Percentiles rank a stretch among this genome's conserved stretches.
Conservation (phyloP, 192 early-diverging fungal species). For the Chytriomyces sp. region DNA sequence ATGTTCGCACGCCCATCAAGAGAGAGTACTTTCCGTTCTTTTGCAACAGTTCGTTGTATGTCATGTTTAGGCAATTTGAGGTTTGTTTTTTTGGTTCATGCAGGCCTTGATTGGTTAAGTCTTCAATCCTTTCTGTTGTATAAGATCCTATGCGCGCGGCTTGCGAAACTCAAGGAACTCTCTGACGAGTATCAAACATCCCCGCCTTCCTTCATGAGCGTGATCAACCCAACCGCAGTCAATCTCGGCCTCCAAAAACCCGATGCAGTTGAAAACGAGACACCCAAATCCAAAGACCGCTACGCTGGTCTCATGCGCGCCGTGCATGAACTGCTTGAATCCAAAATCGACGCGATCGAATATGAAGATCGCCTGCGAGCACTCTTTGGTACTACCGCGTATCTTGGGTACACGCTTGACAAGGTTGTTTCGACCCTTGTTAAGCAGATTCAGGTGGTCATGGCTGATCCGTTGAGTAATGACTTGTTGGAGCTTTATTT, state of each 20-base stretch:
- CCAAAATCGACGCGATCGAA: constrained; percentile 75
- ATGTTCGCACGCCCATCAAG: constrained; percentile 22
- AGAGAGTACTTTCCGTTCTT: constrained; percentile 73
- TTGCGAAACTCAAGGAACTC: constrained; percentile 78
- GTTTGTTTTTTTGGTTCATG: constrained; percentile 56
- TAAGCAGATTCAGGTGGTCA: constrained; percentile 76
- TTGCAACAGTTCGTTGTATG: constrained; percentile 84
- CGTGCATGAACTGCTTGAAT: constrained; percentile 77
- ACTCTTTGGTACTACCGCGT: constrained; percentile 89
- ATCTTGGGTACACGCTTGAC: constrained; percentile 87
- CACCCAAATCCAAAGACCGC: constrained; percentile 59
- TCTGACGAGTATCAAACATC: constrained; percentile 62
- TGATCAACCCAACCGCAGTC: constrained; percentile 63
- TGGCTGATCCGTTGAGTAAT: constrained; percentile 70
- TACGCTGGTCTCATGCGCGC: constrained; percentile 78
- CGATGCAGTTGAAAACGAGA: constrained; percentile 19
- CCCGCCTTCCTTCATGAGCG: constrained; percentile 58
- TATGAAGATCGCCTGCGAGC: constrained; percentile 89
- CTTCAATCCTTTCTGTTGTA: no score
- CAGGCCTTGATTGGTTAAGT: no score
- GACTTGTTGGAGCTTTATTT: constrained; percentile 54
- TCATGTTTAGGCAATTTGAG: constrained; percentile 86
- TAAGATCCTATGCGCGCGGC: constrained; percentile 81
- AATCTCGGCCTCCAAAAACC: constrained; percentile 51
- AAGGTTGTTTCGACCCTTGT: constrained; percentile 80